Evolutionary conservation across 2,329 filamentous ascomycete species (phyloP).

Genomic region (Talaromyces islandicus): DNA sequence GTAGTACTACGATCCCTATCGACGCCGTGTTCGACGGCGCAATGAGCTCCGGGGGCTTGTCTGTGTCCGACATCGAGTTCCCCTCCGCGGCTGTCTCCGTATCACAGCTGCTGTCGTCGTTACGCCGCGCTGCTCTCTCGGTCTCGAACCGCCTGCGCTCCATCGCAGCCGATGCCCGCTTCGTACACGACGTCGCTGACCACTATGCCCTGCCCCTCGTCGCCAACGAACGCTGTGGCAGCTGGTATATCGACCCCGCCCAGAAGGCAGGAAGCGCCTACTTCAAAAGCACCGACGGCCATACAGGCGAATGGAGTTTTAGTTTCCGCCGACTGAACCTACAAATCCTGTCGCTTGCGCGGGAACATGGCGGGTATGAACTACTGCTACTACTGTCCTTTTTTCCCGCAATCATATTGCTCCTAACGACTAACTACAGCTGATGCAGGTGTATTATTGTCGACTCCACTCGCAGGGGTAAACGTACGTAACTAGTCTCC

Average conservation of each 20-base stretch:
- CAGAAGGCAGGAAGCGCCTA: constrained; percentile 71
- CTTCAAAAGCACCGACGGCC: constrained; percentile 97
- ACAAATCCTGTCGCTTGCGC: constrained; percentile 67
- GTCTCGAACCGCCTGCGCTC: constrained; percentile 76
- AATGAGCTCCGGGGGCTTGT: constrained; percentile 15
- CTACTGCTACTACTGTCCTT: not conserved
- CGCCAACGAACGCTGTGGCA: constrained; percentile 91
- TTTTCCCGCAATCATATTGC: not conserved
- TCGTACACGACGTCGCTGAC: constrained; percentile 57
- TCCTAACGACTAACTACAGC: not conserved
- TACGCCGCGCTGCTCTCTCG: constrained; percentile 71
- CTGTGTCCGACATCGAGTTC: constrained; percentile 46
- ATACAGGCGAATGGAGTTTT: constrained; percentile 85
- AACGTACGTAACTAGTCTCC: constrained; percentile 51
- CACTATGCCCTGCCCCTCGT: constrained; percentile 61
- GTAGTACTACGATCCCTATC: not conserved
- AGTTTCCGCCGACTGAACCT: constrained; percentile 79
- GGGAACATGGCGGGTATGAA: constrained; percentile 58
- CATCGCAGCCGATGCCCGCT: constrained; percentile 68
- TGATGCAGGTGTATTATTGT: constrained; percentile 61
- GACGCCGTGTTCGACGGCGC: constrained; percentile 1
- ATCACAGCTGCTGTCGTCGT: constrained; percentile 61
- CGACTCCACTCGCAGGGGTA: constrained; percentile 87
- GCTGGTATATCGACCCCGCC: constrained; percentile 76
- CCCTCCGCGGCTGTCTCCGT: constrained; percentile 56